phyloP scores from a whole-genome alignment of 148 eudicot species.

The Rhododendron henanense region DNA sequence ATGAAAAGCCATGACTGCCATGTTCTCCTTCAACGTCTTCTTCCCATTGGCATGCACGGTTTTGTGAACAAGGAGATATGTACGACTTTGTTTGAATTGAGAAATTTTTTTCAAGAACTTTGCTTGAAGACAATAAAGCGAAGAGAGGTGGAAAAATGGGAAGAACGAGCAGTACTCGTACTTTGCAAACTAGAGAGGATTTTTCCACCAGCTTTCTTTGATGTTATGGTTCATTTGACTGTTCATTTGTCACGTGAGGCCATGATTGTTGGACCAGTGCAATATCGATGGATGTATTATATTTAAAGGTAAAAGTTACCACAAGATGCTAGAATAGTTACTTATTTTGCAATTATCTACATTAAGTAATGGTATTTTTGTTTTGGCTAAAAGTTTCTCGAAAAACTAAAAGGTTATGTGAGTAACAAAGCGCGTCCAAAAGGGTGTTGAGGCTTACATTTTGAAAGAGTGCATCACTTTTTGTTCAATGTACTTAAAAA shows the following conservation, averaged over 20 bases:
- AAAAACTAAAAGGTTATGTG: background rate
- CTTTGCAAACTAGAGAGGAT: conserved; percentile 10
- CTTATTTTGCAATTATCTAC: background rate
- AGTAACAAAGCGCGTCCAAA: conserved; percentile 4
- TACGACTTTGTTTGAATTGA: background rate
- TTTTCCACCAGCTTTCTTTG: conserved; percentile 11
- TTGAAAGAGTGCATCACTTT: background rate
- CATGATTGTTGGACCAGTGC: conserved; percentile 11
- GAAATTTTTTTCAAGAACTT: background rate
- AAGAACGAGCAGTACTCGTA: background rate
- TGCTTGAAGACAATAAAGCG: background rate
- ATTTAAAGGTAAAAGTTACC: conserved; percentile 7
- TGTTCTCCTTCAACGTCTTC: background rate
- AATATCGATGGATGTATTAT: conserved; percentile 13
- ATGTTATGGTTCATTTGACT: conserved; percentile 9
- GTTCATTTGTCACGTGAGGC: conserved; percentile 12
- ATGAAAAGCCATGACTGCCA: conserved; percentile 8
- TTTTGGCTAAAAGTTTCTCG: background rate
- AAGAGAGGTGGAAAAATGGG: background rate
- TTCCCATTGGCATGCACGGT: background rate
- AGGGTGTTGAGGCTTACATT: conserved; percentile 2
- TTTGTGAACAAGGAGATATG: background rate
- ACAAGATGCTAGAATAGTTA: background rate
- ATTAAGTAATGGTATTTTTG: background rate
- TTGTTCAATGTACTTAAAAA: conserved; percentile 3